Percentiles rank a stretch among this genome's conserved stretches.
phyloP scores from a whole-genome alignment of 805 yeast species.

The Isabelozyma gotoi region DNA sequence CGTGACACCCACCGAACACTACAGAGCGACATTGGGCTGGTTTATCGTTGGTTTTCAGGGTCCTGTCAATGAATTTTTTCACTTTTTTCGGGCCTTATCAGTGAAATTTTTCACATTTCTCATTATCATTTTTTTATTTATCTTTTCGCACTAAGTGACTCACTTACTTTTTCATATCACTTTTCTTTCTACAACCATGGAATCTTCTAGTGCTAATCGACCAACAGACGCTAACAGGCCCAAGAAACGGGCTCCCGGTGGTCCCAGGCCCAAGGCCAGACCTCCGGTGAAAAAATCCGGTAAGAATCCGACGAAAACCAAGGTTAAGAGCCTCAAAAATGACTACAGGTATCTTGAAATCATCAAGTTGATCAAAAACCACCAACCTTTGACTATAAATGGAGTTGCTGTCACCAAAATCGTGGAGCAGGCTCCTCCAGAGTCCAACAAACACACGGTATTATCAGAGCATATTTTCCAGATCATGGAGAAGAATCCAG shows the following conservation, averaged over 20 bases:
- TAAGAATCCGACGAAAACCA: slow-evolving; percentile 1
- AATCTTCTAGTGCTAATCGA: not conserved
- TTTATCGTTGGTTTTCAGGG: too few relatives aligned
- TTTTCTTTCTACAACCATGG: not conserved
- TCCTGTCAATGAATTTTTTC: not conserved
- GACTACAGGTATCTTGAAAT: slow-evolving; percentile 28
- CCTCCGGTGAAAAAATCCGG: slow-evolving; percentile 1
- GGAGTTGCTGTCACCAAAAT: slow-evolving; percentile 20
- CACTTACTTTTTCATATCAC: not conserved
- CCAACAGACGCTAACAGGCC: not conserved
- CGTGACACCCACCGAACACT: too few relatives aligned
- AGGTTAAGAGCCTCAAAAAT: slow-evolving; percentile 10
- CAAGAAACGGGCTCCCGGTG: not conserved
- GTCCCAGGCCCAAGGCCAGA: not conserved
- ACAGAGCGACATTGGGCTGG: not conserved
- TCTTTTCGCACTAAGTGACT: not conserved
- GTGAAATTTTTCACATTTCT: not conserved
- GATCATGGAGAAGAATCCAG: slow-evolving; percentile 1
- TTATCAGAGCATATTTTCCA: not conserved
- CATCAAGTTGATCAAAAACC: slow-evolving; percentile 29
- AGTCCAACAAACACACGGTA: slow-evolving; percentile 3
- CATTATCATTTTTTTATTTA: not conserved
- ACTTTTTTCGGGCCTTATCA: not conserved
- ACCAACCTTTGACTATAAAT: slow-evolving; percentile 37
- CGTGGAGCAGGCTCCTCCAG: slow-evolving; percentile 5